Evolutionary conservation across 306 rosid species (phyloP), one percentile per base, ranked within the genome.

Genomic region (Cucurbita ficifolia): DNA sequence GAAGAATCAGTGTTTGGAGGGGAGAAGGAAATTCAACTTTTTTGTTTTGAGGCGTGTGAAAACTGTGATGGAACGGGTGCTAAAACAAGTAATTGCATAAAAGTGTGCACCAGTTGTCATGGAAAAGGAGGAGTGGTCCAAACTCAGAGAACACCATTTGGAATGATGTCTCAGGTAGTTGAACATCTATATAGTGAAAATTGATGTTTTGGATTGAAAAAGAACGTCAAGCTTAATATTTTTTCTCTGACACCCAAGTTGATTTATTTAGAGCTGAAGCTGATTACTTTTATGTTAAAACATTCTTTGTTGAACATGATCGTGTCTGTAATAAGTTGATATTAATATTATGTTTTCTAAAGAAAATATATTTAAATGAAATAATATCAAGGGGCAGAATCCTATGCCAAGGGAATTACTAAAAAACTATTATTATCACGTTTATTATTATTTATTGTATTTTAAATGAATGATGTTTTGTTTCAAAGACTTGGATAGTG

Each of bases 1-100:
- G 95, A 94, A 82, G 97, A 94, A 78, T 87, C 98, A 12, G 81
- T 94, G 81, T 91, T 94, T 24, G 95, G 99, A 76, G 97, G 80
- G 63, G 74, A 79, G 73, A 80, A 76, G 81, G 89, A 89, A 81
- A 86, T 91, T 59, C 95, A 89, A 77, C 70, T 91, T 79, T 87
- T 92, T 70, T 79, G 85, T 81, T 77, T 79, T 42, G 83, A 89
- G 88, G 75, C 87, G 42, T 94, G 99, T 82, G 77, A 82, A 76
- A 64, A 13, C 43, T 91, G 97, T 76, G 86, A 86, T 75, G 99
- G 99, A 67, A 87, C 88, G 12, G 97, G 97, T 76, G 97, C 99
- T 50, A 88, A 89, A 82, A 84, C 97, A 70, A 82, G 64, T 67
- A 70, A 72, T 78, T 78, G 85, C 85, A 81, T 94, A 72, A 85